phyloP scores from a whole-genome alignment of 495 filamentous ascomycete species.

The Aspergillus heteromorphus region DNA sequence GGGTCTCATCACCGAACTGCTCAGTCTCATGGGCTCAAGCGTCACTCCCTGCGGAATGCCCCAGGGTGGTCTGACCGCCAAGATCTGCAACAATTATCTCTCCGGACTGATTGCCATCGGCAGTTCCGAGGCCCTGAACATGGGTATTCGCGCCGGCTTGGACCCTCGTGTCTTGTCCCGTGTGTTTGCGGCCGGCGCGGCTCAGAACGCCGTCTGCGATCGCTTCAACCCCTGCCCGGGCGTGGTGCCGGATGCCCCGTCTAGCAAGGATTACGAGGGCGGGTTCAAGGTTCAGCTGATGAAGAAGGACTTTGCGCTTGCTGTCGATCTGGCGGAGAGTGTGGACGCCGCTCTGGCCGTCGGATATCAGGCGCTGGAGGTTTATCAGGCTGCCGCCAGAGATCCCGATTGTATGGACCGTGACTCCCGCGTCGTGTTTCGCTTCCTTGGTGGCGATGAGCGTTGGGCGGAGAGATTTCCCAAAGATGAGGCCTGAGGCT shows the following conservation, averaged over 20 bases:
- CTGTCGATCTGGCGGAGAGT: conserved; percentile 40
- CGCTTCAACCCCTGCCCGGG: conserved; percentile 48
- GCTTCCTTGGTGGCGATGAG: conserved; percentile 46
- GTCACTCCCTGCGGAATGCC: conserved; percentile 48
- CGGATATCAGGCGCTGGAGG: conserved; percentile 43
- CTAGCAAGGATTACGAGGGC: conserved; percentile 40
- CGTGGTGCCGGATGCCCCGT: conserved; percentile 42
- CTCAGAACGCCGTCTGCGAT: conserved; percentile 47
- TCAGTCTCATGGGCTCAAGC: conserved; percentile 41
- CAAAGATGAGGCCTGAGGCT: too few species aligned
- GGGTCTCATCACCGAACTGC: conserved; percentile 23
- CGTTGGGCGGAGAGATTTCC: conserved; percentile 29
- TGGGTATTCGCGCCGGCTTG: conserved; percentile 49
- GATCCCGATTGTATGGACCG: conserved; percentile 40
- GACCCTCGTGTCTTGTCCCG: conserved; percentile 41
- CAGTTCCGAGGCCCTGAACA: conserved; percentile 48
- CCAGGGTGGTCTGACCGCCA: conserved; percentile 47
- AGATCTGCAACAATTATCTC: conserved; percentile 53
- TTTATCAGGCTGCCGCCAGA: too few species aligned
- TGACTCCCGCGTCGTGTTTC: conserved; percentile 51
- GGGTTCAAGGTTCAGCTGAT: conserved; percentile 52
- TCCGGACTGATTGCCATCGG: conserved; percentile 50
- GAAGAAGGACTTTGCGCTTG: conserved; percentile 49
- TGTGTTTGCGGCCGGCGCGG: conserved; percentile 46
- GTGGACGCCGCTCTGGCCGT: conserved; percentile 39